Conservation (phyloP, 495 filamentous ascomycete genomes). For the Xylaria cubensis region DNA sequence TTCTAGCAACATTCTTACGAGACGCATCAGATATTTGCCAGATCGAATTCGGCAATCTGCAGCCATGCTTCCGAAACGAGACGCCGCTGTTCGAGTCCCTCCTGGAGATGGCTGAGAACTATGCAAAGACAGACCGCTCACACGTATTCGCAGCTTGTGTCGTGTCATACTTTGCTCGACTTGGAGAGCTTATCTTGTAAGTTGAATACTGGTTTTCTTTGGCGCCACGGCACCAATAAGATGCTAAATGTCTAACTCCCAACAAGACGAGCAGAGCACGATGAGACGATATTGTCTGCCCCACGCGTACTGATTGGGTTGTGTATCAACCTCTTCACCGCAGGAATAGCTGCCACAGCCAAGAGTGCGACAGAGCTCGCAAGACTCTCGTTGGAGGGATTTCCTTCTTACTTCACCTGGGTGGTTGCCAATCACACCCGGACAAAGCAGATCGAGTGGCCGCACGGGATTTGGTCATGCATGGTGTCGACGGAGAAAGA, state of each 20-base stretch:
- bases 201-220: not conserved
- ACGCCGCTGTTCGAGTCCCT: slow-evolving; percentile 23
- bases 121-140: slow-evolving; percentile 27
- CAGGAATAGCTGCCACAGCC: slow-evolving; percentile 25
- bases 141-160: slow-evolving; percentile 19
- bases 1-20: slow-evolving; percentile 18
- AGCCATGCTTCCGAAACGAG: slow-evolving; percentile 17
- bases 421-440: slow-evolving; percentile 21
- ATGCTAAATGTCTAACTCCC: not conserved
- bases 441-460: slow-evolving; percentile 25
- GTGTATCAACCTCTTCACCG: slow-evolving; percentile 25
- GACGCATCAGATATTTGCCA: slow-evolving; percentile 28
- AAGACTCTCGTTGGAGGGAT: slow-evolving; percentile 26
- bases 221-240: not conserved
- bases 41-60: slow-evolving; percentile 26
- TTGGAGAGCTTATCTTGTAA: slow-evolving; percentile 28
- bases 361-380: slow-evolving; percentile 22
- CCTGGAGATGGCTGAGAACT: slow-evolving; percentile 23
- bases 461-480: slow-evolving; percentile 25
- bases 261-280: slow-evolving; percentile 18
- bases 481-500: slow-evolving; percentile 7
- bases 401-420: slow-evolving; percentile 25
- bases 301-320: slow-evolving; percentile 22
- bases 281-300: slow-evolving; percentile 22
- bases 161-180: slow-evolving; percentile 27